Evolutionary conservation across 257 asterid species (phyloP).

Genomic region (Mitragyna speciosa): DNA sequence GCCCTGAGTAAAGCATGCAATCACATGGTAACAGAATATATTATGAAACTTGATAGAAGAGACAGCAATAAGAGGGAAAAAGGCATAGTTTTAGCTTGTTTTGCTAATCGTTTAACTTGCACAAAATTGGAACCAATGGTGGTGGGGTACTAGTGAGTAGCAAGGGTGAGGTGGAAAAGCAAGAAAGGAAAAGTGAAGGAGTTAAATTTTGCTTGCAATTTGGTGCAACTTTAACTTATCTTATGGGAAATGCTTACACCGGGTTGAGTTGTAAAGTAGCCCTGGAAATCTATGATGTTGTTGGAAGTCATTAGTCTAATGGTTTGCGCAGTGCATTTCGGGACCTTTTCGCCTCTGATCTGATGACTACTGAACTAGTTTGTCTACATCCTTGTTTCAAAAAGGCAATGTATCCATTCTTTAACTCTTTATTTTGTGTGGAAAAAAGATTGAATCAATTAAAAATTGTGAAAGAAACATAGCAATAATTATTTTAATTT

Average conservation of each 20-base stretch:
- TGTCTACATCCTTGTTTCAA: too few species aligned
- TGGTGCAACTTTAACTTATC: constrained; percentile 5
- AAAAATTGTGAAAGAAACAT: too few species aligned
- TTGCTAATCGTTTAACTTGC: not conserved
- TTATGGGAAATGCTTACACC: not conserved
- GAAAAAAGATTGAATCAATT: too few species aligned
- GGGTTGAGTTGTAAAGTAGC: not conserved
- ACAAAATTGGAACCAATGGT: not conserved
- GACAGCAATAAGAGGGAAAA: not conserved
- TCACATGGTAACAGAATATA: constrained; percentile 13
- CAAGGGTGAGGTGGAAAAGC: not conserved
- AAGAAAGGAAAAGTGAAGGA: not conserved
- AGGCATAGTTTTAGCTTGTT: not conserved
- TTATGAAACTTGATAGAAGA: not conserved
- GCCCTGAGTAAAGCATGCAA: not conserved
- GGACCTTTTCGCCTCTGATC: not conserved
- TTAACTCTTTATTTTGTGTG: too few species aligned
- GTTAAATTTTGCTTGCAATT: not conserved
- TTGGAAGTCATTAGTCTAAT: not conserved
- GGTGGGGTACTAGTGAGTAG: too few species aligned
- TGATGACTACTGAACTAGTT: too few species aligned
- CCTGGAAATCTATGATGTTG: not conserved
- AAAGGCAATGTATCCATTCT: too few species aligned
- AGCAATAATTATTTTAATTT: too few species aligned
- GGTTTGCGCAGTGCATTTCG: too few species aligned